Percentiles rank a stretch among this genome's conserved stretches.
Evolutionary conservation across 2,329 filamentous ascomycete genomes (phyloP).

Genomic region (Pochonia chlamydosporia): DNA sequence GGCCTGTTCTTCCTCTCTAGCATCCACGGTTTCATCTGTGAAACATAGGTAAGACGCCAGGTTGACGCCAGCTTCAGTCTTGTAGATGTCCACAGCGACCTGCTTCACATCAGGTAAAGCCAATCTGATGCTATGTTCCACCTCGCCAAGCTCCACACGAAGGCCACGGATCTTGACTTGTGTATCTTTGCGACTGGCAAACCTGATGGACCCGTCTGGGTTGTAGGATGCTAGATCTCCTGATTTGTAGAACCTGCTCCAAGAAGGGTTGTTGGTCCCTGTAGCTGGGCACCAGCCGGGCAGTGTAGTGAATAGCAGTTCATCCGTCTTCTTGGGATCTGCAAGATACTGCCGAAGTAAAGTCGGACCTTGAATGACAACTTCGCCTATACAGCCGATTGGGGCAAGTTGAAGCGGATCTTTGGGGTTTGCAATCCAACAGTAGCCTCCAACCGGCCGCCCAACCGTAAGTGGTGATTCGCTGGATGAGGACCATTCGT

Average conservation of each 20-base stretch:
- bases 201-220: conserved; percentile 17
- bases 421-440: conserved; percentile 18
- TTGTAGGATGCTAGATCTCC: conserved; percentile 13
- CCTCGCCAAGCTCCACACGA: conserved; percentile 25
- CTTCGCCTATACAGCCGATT: conserved; percentile 22
- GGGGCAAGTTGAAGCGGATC: conserved; percentile 16
- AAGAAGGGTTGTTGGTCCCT: too few species aligned
- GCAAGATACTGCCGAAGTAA: conserved; percentile 45
- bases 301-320: conserved; percentile 14
- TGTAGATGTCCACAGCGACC: too few species aligned
- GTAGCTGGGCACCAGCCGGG: too few species aligned
- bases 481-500: conserved; percentile 21
- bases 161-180: conserved; percentile 30
- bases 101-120: too few species aligned
- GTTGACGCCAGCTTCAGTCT: too few species aligned
- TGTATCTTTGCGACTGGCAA: conserved; percentile 19
- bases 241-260: background rate
- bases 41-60: too few species aligned
- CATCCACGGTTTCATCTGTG: too few species aligned
- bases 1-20: too few species aligned
- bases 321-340: conserved; percentile 21
- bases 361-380: conserved; percentile 35
- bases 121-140: conserved; percentile 17
- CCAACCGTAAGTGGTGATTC: conserved; percentile 24
- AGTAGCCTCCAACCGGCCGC: conserved; percentile 4